A percentile compares a stretch with the other conserved stretches of the same genome.
Conservation (phyloP, 106 monocot genomes). For the Allium cepa region DNA sequence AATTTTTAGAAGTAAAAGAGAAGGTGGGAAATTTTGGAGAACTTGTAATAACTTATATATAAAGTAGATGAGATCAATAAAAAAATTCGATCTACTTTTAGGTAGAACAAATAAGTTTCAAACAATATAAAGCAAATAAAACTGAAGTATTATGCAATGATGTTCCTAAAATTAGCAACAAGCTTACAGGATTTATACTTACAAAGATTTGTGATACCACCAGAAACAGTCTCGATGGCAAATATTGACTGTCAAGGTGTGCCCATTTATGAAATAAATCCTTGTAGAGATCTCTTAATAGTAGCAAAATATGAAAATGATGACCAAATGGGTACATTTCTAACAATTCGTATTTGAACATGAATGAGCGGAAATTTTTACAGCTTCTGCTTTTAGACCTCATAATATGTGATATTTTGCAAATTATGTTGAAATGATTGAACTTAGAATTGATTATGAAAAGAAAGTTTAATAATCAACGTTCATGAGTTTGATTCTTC, state of each 20-base stretch:
- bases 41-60: background rate
- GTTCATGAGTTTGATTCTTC: too few species aligned
- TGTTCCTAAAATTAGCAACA: background rate
- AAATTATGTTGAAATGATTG: too few species aligned
- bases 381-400: too few species aligned
- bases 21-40: too few species aligned
- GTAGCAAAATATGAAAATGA: background rate
- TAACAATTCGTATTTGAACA: background rate
- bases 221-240: slow-evolving; percentile 63
- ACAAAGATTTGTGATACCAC: slow-evolving; percentile 92
- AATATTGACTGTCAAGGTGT: slow-evolving; percentile 42
- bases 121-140: background rate
- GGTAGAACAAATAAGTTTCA: too few species aligned
- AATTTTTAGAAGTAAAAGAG: background rate
- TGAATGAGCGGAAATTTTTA: too few species aligned
- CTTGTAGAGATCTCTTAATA: slow-evolving; percentile 58
- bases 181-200: slow-evolving; percentile 9
- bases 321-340: background rate
- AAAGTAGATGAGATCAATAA: background rate
- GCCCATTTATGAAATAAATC: slow-evolving; percentile 60
- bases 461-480: too few species aligned
- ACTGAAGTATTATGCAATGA: background rate
- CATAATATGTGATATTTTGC: too few species aligned
- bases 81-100: background rate
- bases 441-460: too few species aligned